A percentile compares a stretch with the other conserved stretches of the same genome.
Evolutionary conservation across 768 basidiomycete genomes (phyloP).

Genomic region (Strobilomyces dryophilus): DNA sequence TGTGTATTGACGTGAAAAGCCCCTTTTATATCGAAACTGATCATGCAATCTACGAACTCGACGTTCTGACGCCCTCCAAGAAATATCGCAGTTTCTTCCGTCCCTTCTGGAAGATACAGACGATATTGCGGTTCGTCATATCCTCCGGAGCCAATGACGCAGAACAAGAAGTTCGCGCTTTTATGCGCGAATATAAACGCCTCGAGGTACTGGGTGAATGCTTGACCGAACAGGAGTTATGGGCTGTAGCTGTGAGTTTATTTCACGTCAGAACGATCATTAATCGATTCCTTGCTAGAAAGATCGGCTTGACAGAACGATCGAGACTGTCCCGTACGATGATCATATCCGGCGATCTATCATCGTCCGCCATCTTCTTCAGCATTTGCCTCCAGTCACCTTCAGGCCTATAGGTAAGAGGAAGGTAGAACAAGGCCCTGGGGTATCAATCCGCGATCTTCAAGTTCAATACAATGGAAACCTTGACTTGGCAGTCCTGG

Average conservation of each 20-base stretch:
- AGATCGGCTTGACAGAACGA: constrained; percentile 13
- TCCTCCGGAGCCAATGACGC: constrained; percentile 26
- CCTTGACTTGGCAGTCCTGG: constrained; percentile 54
- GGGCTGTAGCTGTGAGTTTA: constrained; percentile 22
- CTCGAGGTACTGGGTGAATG: constrained; percentile 14
- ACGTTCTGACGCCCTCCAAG: constrained; percentile 35
- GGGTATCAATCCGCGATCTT: background rate
- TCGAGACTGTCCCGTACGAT: constrained; percentile 21
- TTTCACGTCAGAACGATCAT: background rate
- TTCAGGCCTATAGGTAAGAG: constrained; percentile 9
- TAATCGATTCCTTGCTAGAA: constrained; percentile 11
- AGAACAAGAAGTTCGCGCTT: constrained; percentile 29
- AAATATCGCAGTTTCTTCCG: constrained; percentile 40
- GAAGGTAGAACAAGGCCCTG: background rate
- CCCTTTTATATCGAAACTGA: constrained; percentile 63
- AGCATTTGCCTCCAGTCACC: constrained; percentile 5
- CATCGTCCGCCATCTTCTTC: constrained; percentile 19
- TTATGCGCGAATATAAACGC: constrained; percentile 31
- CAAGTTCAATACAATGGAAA: constrained; percentile 32
- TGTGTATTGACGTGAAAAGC: constrained; percentile 32
- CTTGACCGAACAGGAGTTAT: constrained; percentile 24
- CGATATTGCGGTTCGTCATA: constrained; percentile 48
- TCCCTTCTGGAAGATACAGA: constrained; percentile 49
- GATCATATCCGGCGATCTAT: constrained; percentile 20
- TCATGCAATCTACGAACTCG: constrained; percentile 60